Base-by-base conservation (phyloP, 2,329 filamentous ascomycete species). In the Geosmithia putterillii region DNA sequence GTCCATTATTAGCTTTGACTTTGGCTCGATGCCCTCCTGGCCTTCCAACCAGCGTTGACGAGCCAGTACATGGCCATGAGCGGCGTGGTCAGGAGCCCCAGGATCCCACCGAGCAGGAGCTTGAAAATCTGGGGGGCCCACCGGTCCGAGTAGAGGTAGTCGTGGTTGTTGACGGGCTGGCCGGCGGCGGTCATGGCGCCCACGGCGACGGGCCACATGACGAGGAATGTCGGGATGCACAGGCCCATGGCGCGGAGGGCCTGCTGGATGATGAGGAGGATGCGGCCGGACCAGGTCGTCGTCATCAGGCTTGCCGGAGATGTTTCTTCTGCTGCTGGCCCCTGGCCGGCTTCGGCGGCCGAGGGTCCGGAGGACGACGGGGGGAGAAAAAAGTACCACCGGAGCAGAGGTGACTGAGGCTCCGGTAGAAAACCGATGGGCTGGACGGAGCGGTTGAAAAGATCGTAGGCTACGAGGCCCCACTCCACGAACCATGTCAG, bases 51-150 rank as follows among this genome's bases (percentile, higher is more conserved):
- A 9, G 65, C 69, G 44, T 67, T 62, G 40, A 66, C 53, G 34
- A 75, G 56, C 72, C 71, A 75, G 46, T 73, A 71, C 18, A 61
- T 50, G 32, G 65, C 67, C 57, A 73, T 68, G 8, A 59, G 48
- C 1, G 71, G 71, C 39, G 70, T 71, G 36, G 64, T 66, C 37
- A 72, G 42, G 39, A 72, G 47, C 7, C 64, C 67, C 22, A 73
- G 55, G 36, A 67, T 47, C 7, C 61, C 70, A 12, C 70, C 71
- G 32, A 70, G 60, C 14, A 73, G 51, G 10, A 64, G 54, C 57
- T 75, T 75, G 58, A 73, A 75, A 23, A 69, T 50, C 48, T 70
- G 58, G 8, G 70, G 71, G 43, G 58, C 55, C 70, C 70, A 75
- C 32, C 52, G 53, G 15, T 54, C 51, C 18, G 54, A 39, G 42